These are phyloP conservation scores for Tympanopsis confertula DNA, from an alignment of 2,329 filamentous ascomycete genomes.

Conservation along the genomic window DNA sequence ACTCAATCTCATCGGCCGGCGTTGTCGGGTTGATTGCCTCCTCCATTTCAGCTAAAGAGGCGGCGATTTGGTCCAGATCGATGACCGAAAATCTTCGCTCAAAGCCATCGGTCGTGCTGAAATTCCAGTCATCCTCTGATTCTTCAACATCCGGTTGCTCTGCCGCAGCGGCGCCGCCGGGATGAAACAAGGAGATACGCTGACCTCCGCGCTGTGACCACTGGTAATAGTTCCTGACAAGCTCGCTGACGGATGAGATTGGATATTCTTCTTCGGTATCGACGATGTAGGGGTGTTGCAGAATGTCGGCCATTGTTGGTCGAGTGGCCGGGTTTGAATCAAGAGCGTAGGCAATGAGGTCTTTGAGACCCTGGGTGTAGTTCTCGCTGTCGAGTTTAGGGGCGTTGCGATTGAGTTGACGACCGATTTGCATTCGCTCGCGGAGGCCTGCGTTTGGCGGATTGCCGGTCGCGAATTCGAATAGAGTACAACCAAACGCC, in stretches of 20 bases:
- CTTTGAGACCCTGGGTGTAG: constrained; percentile 28
- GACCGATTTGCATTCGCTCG: constrained; percentile 30
- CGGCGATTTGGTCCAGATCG: constrained; percentile 27
- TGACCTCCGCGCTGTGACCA: constrained; percentile 34
- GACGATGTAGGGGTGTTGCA: constrained; percentile 29
- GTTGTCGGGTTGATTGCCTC: constrained; percentile 19
- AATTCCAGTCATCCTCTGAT: constrained; percentile 47
- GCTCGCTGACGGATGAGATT: constrained; percentile 25
- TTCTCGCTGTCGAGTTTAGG: constrained; percentile 25
- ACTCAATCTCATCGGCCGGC: constrained; percentile 2
- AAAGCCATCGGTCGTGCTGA: constrained; percentile 51
- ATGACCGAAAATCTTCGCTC: constrained; percentile 36
- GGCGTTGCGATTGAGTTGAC: constrained; percentile 25
- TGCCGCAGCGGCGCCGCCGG: constrained; percentile 43
- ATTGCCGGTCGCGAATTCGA: constrained; percentile 33
- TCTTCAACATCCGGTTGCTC: constrained; percentile 31
- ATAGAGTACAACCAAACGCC: constrained; percentile 35
- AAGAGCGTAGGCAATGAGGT: constrained; percentile 28
- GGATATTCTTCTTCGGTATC: constrained; percentile 27
- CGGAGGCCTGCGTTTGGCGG: constrained; percentile 32
- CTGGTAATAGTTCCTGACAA: constrained; percentile 32
- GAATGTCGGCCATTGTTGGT: constrained; percentile 30
- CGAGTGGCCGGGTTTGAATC: constrained; percentile 26
- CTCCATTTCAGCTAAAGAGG: constrained; percentile 29
- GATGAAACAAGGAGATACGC: constrained; percentile 44